These are phyloP conservation scores for Rehmannia glutinosa DNA, from an alignment of 257 asterid species.

Conservation along the genomic window DNA sequence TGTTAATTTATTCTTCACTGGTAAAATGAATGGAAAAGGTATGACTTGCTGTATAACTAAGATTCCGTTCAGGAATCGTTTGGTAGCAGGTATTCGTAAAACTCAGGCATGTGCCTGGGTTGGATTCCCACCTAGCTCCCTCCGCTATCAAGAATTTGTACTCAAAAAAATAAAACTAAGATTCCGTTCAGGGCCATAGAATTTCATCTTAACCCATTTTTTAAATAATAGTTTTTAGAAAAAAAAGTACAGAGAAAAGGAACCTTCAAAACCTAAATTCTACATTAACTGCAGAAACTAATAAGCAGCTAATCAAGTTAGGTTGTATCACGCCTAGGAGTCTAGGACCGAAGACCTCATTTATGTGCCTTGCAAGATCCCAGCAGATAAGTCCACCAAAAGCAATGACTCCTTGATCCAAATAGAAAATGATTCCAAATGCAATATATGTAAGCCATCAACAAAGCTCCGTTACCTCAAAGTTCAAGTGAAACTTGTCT, in stretches of 20 bases:
- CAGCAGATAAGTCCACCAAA: not conserved
- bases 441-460: not conserved
- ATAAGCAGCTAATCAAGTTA: constrained; percentile 11
- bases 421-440: not conserved
- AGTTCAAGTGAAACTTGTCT: constrained; percentile 55
- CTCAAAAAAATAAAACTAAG: too few species aligned
- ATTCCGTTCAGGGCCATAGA: constrained; percentile 34
- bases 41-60: not conserved
- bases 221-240: constrained; percentile 6
- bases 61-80: not conserved
- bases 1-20: not conserved
- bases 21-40: not conserved
- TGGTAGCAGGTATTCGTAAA: too few species aligned
- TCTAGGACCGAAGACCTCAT: constrained; percentile 22
- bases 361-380: not conserved
- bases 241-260: not conserved
- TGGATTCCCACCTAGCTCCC: too few species aligned
- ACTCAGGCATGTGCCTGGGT: too few species aligned
- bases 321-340: constrained; percentile 18
- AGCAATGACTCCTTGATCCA: not conserved
- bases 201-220: constrained; percentile 21
- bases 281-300: not conserved
- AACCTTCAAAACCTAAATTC: not conserved
- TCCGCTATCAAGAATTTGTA: too few species aligned
- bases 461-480: constrained; percentile 51